Conservation (phyloP, 257 asterid genomes). For the Solanum virginianum region DNA sequence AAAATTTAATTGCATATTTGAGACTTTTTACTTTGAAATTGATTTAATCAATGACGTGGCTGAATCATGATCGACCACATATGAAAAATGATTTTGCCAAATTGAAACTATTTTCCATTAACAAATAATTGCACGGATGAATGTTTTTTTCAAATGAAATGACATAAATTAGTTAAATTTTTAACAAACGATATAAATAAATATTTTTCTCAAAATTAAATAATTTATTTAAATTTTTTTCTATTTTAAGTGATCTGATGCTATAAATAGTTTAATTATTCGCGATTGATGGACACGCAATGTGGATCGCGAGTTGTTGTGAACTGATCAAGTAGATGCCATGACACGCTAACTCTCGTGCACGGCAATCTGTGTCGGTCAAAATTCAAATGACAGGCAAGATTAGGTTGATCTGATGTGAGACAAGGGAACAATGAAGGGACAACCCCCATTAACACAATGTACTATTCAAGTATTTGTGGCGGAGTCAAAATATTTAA, state of each 20-base stretch:
- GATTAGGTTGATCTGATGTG: constrained; percentile 2
- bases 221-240: too few species aligned
- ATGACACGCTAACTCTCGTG: background rate
- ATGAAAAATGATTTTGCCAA: too few species aligned
- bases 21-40: too few species aligned
- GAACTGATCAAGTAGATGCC: background rate
- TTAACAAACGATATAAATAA: too few species aligned
- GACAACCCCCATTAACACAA: constrained; percentile 18
- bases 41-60: too few species aligned
- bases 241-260: background rate
- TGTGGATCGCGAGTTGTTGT: background rate
- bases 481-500: background rate
- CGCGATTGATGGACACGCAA: background rate
- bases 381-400: constrained; percentile 15
- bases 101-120: too few species aligned
- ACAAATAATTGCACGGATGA: too few species aligned
- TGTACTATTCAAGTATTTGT: background rate
- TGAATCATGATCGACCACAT: too few species aligned
- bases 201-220: too few species aligned
- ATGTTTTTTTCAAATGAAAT: too few species aligned
- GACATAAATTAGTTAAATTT: too few species aligned
- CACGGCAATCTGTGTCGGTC: constrained; percentile 24
- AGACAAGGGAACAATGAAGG: constrained; percentile 18
- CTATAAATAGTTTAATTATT: background rate
- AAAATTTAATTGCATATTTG: too few species aligned